These are phyloP conservation scores for Eragrostis nindensis DNA, from an alignment of 176 grass and related monocot genomes.

Conservation along the genomic window DNA sequence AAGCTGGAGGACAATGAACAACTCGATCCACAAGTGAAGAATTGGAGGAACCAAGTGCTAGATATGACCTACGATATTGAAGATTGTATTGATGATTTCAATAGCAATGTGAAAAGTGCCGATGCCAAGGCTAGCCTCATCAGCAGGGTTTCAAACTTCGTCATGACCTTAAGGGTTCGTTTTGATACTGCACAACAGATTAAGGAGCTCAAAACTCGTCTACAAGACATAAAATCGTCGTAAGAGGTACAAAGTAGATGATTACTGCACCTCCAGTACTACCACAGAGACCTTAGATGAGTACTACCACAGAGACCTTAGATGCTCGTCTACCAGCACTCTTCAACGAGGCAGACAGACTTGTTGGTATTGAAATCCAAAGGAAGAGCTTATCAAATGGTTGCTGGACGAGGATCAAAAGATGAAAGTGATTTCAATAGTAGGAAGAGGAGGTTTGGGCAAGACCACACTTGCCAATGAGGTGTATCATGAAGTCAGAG, in stretches of 20 bases:
- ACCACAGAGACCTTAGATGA: too few species aligned
- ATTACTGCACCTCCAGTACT: background rate
- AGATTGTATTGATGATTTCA: background rate
- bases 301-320: background rate
- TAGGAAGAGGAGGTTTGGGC: slow-evolving; percentile 1
- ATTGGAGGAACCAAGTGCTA: background rate
- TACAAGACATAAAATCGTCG: background rate
- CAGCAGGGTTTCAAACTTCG: background rate
- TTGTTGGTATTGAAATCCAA: slow-evolving; percentile 17
- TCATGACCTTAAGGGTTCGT: background rate
- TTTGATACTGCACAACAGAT: background rate
- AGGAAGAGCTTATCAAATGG: background rate
- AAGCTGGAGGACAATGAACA: background rate
- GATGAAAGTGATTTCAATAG: background rate
- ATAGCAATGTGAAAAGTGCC: background rate
- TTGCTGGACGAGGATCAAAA: background rate
- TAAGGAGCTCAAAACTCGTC: background rate
- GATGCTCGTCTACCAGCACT: background rate
- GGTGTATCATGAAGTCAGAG: background rate
- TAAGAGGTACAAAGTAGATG: background rate
- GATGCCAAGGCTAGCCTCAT: background rate
- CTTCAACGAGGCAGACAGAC: background rate
- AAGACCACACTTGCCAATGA: slow-evolving; percentile 23
- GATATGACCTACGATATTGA: background rate
- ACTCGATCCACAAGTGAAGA: background rate